These are phyloP conservation scores for Gastrodia elata DNA, from an alignment of 106 monocot species.

Conservation along the genomic window DNA sequence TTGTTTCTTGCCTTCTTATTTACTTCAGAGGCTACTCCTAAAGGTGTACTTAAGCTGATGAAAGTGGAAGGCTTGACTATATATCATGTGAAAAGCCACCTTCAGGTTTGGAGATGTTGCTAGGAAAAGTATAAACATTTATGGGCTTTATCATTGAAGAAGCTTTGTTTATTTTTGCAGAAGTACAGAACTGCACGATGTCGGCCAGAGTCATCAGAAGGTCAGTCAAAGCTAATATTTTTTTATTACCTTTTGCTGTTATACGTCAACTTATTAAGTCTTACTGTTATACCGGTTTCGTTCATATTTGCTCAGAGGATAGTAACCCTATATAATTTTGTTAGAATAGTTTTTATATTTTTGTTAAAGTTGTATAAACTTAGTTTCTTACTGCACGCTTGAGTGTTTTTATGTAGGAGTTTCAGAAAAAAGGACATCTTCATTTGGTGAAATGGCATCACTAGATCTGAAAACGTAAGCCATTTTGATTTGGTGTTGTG, in stretches of 20 bases:
- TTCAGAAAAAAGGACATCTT: conserved; percentile 33
- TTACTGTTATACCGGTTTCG: not conserved
- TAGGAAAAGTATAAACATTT: not conserved
- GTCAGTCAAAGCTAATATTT: conserved; percentile 9
- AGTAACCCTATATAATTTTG: not conserved
- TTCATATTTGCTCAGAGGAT: not conserved
- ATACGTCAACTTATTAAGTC: not conserved
- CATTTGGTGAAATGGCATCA: conserved; percentile 37
- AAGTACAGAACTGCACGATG: conserved; percentile 62
- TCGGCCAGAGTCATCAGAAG: conserved; percentile 47
- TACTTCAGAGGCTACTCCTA: conserved; percentile 72
- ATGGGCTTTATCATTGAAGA: not conserved
- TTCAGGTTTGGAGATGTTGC: conserved; percentile 45
- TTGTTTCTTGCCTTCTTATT: not conserved
- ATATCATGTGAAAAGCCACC: conserved; percentile 92
- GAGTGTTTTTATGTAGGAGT: conserved; percentile 27
- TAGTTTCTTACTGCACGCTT: conserved; percentile 2
- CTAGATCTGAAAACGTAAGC: conserved; percentile 52
- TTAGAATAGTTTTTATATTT: conserved; percentile 1
- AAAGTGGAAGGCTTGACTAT: conserved; percentile 80
- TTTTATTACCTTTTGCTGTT: not conserved
- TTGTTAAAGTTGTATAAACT: not conserved
- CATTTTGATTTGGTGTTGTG: not conserved
- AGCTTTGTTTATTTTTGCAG: conserved; percentile 33
- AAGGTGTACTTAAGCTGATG: conserved; percentile 87